phyloP scores from a whole-genome alignment of 164 flowering plant genomes.

The Stephania cephalantha region DNA sequence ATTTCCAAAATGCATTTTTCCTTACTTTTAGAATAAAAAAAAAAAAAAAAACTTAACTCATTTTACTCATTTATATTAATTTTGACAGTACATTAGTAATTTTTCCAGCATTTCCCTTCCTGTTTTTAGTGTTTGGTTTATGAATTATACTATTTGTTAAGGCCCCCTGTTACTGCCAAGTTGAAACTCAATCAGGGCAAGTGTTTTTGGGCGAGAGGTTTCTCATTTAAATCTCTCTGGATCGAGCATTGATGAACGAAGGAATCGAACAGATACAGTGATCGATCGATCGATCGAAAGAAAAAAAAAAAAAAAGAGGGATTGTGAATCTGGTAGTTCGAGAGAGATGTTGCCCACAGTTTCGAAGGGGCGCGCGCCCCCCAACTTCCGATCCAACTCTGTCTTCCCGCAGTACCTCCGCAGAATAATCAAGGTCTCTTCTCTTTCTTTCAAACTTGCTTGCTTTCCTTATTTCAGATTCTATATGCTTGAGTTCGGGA shows the following conservation, averaged over 20 bases:
- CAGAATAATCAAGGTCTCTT: constrained; percentile 34
- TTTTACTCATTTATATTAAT: no score
- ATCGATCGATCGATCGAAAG: neutral
- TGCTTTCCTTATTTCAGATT: neutral
- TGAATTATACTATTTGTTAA: no score
- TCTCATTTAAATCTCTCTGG: neutral
- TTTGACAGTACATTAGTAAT: no score
- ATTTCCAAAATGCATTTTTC: no score
- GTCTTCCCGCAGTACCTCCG: constrained; percentile 31
- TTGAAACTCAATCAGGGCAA: neutral
- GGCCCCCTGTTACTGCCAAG: neutral
- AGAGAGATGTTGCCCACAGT: constrained; percentile 29
- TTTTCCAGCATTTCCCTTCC: no score
- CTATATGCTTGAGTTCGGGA: neutral
- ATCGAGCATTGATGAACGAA: neutral
- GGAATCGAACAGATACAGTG: neutral
- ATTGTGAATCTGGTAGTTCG: neutral
- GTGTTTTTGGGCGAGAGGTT: neutral
- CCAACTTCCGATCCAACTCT: constrained; percentile 24
- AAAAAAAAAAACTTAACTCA: no score
- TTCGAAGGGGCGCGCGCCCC: constrained; percentile 32
- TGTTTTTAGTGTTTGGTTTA: no score
- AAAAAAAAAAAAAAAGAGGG: neutral
- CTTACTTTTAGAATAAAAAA: no score
- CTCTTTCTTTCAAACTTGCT: neutral